Percentiles rank a stretch among this genome's conserved stretches.
Evolutionary conservation across 306 rosid genomes (phyloP).

Genomic region (Quercus cerris): DNA sequence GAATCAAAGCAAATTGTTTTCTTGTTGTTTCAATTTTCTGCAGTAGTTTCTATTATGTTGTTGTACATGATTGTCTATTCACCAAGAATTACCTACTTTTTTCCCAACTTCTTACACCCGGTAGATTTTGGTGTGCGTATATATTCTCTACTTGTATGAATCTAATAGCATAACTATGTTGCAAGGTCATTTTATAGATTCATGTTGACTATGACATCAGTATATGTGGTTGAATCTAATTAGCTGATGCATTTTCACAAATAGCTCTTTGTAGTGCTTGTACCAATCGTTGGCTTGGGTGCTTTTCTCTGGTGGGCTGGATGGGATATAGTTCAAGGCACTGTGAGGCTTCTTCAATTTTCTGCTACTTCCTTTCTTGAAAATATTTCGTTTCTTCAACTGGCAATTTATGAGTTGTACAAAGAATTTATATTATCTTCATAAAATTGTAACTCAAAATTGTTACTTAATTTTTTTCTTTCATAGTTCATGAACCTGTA

Average conservation of each 20-base stretch:
- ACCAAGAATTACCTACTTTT: too few relatives aligned
- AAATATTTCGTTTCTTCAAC: conserved; percentile 9
- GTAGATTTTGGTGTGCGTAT: too few relatives aligned
- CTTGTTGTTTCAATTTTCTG: too few relatives aligned
- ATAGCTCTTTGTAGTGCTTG: conserved; percentile 73
- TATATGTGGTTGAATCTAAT: conserved; percentile 7
- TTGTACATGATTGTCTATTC: too few relatives aligned
- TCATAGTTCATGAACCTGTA: not conserved
- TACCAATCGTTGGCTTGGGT: conserved; percentile 84
- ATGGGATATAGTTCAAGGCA: conserved; percentile 82
- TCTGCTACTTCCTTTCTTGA: conserved; percentile 12
- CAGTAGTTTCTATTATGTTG: too few relatives aligned
- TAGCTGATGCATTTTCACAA: conserved; percentile 13
- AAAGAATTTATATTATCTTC: not conserved
- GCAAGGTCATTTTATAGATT: not conserved
- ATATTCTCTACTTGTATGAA: too few relatives aligned
- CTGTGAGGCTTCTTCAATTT: conserved; percentile 46
- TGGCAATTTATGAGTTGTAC: conserved; percentile 1
- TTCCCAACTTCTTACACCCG: too few relatives aligned
- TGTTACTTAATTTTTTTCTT: too few relatives aligned
- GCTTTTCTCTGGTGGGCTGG: conserved; percentile 98
- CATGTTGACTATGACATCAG: not conserved
- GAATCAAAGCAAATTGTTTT: too few relatives aligned
- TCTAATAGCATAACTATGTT: not conserved
- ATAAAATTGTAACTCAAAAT: not conserved